Evolutionary conservation across 164 flowering plant species (phyloP).

Genomic region (Tetrastigma voinierianum): DNA sequence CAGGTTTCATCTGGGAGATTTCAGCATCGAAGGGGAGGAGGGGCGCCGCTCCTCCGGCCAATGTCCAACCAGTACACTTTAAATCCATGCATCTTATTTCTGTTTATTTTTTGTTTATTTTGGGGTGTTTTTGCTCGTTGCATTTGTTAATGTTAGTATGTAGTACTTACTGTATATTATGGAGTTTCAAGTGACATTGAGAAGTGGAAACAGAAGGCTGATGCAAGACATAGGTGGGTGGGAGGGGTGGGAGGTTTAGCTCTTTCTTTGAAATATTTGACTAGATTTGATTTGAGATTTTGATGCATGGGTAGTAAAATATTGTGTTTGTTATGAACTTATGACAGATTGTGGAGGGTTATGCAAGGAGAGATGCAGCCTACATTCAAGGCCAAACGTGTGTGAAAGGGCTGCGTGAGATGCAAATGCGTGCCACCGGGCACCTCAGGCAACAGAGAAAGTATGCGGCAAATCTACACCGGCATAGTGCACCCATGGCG

Average conservation of each 20-base stretch:
- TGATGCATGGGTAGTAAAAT: too few relatives aligned
- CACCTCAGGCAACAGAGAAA: constrained; percentile 37
- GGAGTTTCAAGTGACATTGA: constrained; percentile 11
- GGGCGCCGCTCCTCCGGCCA: too few relatives aligned
- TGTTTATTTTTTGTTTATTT: too few relatives aligned
- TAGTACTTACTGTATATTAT: neutral
- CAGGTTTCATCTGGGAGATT: constrained; percentile 21
- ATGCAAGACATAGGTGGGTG: constrained; percentile 23
- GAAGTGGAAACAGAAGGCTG: constrained; percentile 23
- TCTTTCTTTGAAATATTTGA: too few relatives aligned
- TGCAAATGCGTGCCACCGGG: constrained; percentile 56
- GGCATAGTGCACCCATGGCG: constrained; percentile 46
- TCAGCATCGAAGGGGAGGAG: constrained; percentile 8
- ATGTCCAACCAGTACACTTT: too few relatives aligned
- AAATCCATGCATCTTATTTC: neutral
- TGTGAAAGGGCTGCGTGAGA: constrained; percentile 38
- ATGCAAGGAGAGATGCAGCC: constrained; percentile 32
- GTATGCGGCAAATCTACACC: constrained; percentile 37
- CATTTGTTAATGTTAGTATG: neutral
- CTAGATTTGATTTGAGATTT: too few relatives aligned
- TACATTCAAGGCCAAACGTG: constrained; percentile 37
- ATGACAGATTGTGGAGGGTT: constrained; percentile 32
- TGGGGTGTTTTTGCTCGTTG: too few relatives aligned
- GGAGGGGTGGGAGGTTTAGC: too few relatives aligned
- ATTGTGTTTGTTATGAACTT: neutral